Base-by-base conservation (phyloP, 768 basidiomycete genomes). In the Astraeus odoratus region DNA sequence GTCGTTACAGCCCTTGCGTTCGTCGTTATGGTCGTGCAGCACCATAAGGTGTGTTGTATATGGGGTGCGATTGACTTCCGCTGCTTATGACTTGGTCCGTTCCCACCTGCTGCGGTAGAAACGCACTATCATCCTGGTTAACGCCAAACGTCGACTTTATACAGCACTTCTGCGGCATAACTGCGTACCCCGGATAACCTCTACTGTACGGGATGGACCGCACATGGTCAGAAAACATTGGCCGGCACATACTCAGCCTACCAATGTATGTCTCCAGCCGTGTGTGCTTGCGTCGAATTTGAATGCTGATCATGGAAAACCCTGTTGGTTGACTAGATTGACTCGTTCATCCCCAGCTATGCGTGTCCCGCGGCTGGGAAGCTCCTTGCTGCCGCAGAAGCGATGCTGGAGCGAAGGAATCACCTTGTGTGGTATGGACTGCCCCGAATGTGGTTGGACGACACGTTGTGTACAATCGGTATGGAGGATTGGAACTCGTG, bases 151-250 rank as follows among this genome's bases (percentile, higher is more conserved):
- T 7, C 27, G 27, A 29, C 27, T 12, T 7, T 29, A 29, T n/a
- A n/a, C n/a, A n/a, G n/a, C n/a, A n/a, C 43, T 12, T 19, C 18
- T 16, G 8, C n/a, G 19, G 27, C 5, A 15, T 4, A 8, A 10
- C 46, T 75, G 74, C 60, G 74, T 20, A 72, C 75, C 10, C 74
- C 75, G 0, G 74, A 76, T 52, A 75, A 76, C 48, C 48, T 74
- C 15, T 73, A 71, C 55, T 76, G 15, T 65, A 58, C 26, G 74
- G 75, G 3, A 73, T 75, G 70, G 73, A 73, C 40, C 60, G 64
- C 1, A 42, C 5, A 59, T 59, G n/a, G 51, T 58, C 0, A 45
- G 39, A 6, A 63, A 54, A 39, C 56, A 48, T 3, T 74, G 71
- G 60, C 60, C 65, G 6, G 67, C 74, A 29, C 52, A 66, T 20